Evolutionary conservation across 495 filamentous ascomycete genomes (phyloP), one percentile per base, ranked within the genome.

Genomic region (Podospora tetraspora): DNA sequence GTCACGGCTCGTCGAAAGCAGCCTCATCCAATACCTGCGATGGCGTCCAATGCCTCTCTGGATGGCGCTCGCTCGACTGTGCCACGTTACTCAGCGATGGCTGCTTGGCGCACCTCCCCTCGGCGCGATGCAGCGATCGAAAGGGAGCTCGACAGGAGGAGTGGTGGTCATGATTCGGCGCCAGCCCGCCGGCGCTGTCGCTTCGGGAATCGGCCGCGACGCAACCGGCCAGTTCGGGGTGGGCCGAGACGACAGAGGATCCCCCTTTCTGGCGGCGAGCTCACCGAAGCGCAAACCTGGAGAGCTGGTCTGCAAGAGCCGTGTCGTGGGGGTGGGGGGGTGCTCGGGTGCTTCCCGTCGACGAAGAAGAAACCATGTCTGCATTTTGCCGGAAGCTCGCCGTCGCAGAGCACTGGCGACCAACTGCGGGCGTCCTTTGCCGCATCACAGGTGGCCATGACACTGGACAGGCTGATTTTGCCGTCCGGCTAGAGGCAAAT

Each of bases 401-500:
- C 60, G 65, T 66, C 65, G 58, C 65, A 66, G 65, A 66, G 65
- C 57, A 30, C 30, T 60, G 58, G 37, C 29, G 56, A 66, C 65
- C 57, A 52, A 29, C 65, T 57, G 57, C 57, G 58, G 19, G 57
- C 65, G 65, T 13, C 34, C 37, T 52, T 66, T 66, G 65, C 65
- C 58, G 65, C 57, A 61, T 66, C 43, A 52, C 43, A 52, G 43
- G 43, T n/a, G 43, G 16, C 57, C 65, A 30, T 57, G 30, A n/a
- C 57, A 34, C 29, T 61, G 65, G 19, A 56, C 58, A 52, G 58
- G 13, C 58, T 66, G 65, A 61, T 66, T 66, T 32, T 61, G 65
- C 61, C 43, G 43, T 66, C 61, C 65, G 59, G 61, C 29, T 69
- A 34, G 62, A 68, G 65, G 67, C 63, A 69, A 68, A 59, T 57